phyloP scores from a whole-genome alignment of 345 rosid genomes.

The Cardiospermum halicacabum region DNA sequence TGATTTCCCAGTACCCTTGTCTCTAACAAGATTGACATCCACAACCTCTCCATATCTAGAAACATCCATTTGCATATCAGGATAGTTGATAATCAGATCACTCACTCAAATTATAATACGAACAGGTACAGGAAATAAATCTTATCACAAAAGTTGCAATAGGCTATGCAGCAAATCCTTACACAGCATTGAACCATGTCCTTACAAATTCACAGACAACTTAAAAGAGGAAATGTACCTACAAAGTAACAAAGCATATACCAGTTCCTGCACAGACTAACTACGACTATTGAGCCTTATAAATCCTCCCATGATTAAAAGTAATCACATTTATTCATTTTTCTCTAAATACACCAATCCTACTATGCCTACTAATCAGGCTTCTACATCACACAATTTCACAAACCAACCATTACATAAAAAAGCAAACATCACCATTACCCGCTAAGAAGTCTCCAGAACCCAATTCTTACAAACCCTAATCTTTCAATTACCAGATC shows the following conservation, averaged over 20 bases:
- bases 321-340: no score
- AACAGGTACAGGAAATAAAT: background rate
- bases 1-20: constrained; percentile 89
- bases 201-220: no score
- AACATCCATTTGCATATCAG: background rate
- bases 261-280: background rate
- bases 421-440: no score
- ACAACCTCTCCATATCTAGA: constrained; percentile 82
- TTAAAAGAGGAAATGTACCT: no score
- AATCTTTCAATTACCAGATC: background rate
- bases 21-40: constrained; percentile 85
- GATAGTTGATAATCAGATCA: background rate
- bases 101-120: background rate
- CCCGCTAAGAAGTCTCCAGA: background rate
- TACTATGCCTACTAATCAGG: background rate
- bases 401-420: background rate
- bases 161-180: background rate
- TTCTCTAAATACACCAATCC: no score
- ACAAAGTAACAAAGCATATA: background rate
- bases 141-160: background rate
- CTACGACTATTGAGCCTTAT: background rate
- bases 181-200: background rate
- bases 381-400: background rate
- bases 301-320: background rate
- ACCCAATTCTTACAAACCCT: background rate